A percentile compares a stretch with the other conserved stretches of the same genome.
Conservation (phyloP, 495 filamentous ascomycete genomes). For the Tuber indicum region DNA sequence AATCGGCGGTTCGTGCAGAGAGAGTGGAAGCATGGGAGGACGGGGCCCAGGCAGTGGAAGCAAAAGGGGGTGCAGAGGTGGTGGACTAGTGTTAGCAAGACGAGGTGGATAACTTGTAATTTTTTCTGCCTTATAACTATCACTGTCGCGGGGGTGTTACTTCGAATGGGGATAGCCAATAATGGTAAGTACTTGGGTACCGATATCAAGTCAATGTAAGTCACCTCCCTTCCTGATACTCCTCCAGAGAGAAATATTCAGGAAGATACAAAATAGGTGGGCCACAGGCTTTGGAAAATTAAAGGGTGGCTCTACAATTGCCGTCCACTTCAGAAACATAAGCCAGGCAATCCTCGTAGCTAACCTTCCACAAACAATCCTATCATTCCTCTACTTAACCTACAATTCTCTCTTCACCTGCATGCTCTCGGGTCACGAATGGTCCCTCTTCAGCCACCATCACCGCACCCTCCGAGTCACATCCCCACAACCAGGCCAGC, state of each 20-base stretch:
- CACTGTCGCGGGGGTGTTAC: not conserved
- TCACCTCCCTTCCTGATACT: not conserved
- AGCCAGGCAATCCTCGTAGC: conserved; percentile 20
- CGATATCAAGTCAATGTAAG: not conserved
- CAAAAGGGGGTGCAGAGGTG: no score
- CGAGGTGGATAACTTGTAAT: not conserved
- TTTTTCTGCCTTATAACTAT: not conserved
- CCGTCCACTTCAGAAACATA: conserved; percentile 24
- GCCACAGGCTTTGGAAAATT: conserved; percentile 6
- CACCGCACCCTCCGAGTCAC: conserved; percentile 19
- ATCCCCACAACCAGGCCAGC: conserved; percentile 41
- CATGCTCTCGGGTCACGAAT: no score
- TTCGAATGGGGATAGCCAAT: not conserved
- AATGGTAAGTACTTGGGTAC: not conserved
- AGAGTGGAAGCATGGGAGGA: no score
- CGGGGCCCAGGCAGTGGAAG: no score
- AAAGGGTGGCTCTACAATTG: not conserved
- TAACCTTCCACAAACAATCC: conserved; percentile 45
- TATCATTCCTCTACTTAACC: conserved; percentile 46
- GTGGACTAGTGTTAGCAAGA: no score
- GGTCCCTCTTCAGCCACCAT: no score
- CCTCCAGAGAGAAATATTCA: accelerated
- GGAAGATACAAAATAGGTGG: not conserved
- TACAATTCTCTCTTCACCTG: conserved; percentile 41
- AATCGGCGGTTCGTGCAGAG: not conserved